Conservation (phyloP, 2,329 filamentous ascomycete species). For the Atkinsonella texensis region DNA sequence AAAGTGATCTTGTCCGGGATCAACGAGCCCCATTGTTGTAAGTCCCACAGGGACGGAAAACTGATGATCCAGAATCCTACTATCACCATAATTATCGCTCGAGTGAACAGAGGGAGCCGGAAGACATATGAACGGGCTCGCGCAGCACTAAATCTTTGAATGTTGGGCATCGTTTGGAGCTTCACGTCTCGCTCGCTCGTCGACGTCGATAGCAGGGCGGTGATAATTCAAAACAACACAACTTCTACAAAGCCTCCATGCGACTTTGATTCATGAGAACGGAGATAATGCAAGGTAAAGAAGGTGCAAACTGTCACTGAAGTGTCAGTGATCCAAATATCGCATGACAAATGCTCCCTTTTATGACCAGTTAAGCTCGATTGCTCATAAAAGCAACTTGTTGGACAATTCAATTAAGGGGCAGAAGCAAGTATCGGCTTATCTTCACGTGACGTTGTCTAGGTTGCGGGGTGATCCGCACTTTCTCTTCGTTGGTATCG, state of each 20-base stretch:
- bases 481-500: too few relatives aligned
- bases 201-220: not conserved
- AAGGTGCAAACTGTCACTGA: not conserved
- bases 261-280: not conserved
- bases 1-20: slow-evolving; percentile 66
- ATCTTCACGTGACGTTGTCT: not conserved
- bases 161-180: slow-evolving; percentile 8
- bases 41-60: slow-evolving; percentile 57
- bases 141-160: slow-evolving; percentile 48
- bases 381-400: not conserved
- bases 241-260: not conserved
- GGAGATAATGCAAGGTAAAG: not conserved
- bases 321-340: not conserved
- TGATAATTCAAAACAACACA: not conserved
- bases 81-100: slow-evolving; percentile 55
- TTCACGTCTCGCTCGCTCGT: not conserved
- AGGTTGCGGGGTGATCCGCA: not conserved
- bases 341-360: not conserved
- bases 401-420: not conserved
- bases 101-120: slow-evolving; percentile 80
- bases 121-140: slow-evolving; percentile 71
- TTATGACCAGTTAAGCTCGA: too few relatives aligned
- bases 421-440: not conserved
- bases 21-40: slow-evolving; percentile 67
- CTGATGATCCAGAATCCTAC: slow-evolving; percentile 50